Evolutionary conservation across 2,329 filamentous ascomycete genomes (phyloP).

Genomic region (Pyrenophora graminea): DNA sequence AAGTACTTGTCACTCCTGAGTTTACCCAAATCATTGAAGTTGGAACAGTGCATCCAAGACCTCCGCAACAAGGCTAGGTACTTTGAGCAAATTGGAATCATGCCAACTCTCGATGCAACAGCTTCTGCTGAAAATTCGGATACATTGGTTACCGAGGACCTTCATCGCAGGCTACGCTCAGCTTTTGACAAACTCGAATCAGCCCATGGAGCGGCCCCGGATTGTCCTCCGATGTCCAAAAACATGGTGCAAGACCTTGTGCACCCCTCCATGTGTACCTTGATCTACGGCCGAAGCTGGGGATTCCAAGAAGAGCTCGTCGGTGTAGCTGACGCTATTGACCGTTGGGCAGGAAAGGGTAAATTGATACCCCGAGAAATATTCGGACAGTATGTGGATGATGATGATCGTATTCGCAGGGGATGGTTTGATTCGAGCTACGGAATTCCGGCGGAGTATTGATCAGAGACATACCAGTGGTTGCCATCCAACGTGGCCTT

Average conservation of each 20-base stretch:
- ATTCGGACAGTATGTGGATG: no score
- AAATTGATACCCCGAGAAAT: conserved; percentile 16
- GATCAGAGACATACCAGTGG: conserved; percentile 49
- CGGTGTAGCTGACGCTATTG: conserved; percentile 33
- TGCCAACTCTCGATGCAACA: conserved; percentile 54
- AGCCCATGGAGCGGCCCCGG: conserved; percentile 44
- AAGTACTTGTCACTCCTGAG: neutral
- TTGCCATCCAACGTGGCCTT: conserved; percentile 58
- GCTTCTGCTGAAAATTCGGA: conserved; percentile 60
- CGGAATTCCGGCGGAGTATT: conserved; percentile 19
- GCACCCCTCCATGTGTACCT: conserved; percentile 66
- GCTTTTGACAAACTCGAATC: conserved; percentile 57
- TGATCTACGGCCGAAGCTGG: conserved; percentile 58
- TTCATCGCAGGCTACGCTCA: conserved; percentile 50
- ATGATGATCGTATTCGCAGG: no score
- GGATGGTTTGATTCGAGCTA: neutral
- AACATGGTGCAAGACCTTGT: conserved; percentile 64
- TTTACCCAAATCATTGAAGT: no score
- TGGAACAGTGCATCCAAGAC: conserved; percentile 44
- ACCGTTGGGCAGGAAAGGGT: conserved; percentile 37
- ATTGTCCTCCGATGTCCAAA: conserved; percentile 64
- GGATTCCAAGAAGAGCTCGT: conserved; percentile 44
- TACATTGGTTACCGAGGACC: conserved; percentile 44
- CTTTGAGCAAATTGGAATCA: conserved; percentile 48
- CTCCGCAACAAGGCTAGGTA: conserved; percentile 56